A percentile compares a stretch with the other conserved stretches of the same genome.
phyloP scores from a whole-genome alignment of 306 rosid species.

The Quercus agrifolia region DNA sequence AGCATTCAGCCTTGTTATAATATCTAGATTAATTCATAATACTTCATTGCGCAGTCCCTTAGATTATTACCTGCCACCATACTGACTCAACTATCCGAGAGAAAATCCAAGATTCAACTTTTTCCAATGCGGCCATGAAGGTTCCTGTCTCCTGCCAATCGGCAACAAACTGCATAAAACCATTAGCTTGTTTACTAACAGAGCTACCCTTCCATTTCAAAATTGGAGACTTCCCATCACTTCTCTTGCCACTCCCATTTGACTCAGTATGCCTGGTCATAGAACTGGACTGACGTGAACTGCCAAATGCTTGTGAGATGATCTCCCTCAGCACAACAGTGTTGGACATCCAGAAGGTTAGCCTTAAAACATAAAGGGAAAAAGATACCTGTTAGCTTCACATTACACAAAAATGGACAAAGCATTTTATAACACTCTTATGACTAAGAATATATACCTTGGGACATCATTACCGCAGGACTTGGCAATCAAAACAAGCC shows the following conservation, averaged over 20 bases:
- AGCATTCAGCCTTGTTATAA: conserved; percentile 1
- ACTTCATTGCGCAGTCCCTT: not conserved
- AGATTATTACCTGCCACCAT: conserved; percentile 93
- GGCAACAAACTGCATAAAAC: conserved; percentile 43
- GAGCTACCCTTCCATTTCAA: conserved; percentile 52
- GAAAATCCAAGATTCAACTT: conserved; percentile 95
- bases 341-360: conserved; percentile 94
- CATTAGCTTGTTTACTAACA: conserved; percentile 49
- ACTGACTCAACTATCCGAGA: conserved; percentile 95
- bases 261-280: conserved; percentile 40
- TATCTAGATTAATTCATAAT: not conserved
- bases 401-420: conserved; percentile 2
- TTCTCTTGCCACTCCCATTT: conserved; percentile 43
- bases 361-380: conserved; percentile 42
- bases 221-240: conserved; percentile 41
- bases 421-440: not conserved
- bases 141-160: conserved; percentile 98
- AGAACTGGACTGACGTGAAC: conserved; percentile 52
- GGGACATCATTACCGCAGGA: conserved; percentile 96
- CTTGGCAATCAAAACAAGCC: conserved; percentile 84
- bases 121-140: conserved; percentile 64
- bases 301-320: conserved; percentile 68
- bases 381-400: conserved; percentile 17
- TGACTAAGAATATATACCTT: conserved; percentile 43
- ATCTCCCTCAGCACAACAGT: conserved; percentile 78